These are phyloP conservation scores for Mimosa pudica DNA, from an alignment of 306 rosid genomes.

Conservation along the genomic window DNA sequence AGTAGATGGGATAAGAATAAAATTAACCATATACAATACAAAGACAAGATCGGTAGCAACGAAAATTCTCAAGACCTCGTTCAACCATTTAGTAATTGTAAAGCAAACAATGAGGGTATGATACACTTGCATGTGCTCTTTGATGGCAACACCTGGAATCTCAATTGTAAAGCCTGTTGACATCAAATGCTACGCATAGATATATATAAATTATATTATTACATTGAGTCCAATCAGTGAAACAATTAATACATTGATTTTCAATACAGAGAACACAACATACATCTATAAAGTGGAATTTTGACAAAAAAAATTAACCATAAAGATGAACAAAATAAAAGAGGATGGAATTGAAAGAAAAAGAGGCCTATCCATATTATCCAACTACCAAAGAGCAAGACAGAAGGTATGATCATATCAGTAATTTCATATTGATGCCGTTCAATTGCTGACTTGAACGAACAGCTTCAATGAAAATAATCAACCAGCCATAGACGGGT, in stretches of 20 bases:
- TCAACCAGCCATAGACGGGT: constrained; percentile 27
- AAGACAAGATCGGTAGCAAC: neutral
- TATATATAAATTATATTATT: neutral
- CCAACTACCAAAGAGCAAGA: neutral
- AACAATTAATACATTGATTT: constrained; percentile 3
- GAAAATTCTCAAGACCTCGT: neutral
- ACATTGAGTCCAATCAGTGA: neutral
- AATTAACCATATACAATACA: neutral
- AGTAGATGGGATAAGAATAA: neutral
- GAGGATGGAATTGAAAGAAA: neutral
- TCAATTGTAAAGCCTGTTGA: neutral
- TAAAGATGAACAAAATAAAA: neutral
- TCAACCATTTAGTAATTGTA: neutral
- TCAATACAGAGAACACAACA: neutral
- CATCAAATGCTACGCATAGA: neutral
- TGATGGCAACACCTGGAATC: neutral
- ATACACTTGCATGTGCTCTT: neutral
- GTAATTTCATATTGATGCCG: constrained; percentile 29
- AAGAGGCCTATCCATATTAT: constrained; percentile 16
- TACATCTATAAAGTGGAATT: neutral
- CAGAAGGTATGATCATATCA: constrained; percentile 33
- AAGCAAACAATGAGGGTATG: neutral
- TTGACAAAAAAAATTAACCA: neutral
- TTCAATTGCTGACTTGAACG: constrained; percentile 19
- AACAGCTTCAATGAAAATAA: constrained; percentile 35